Evolutionary conservation across 495 filamentous ascomycete genomes (phyloP).

Genomic region (Filosporella fistucella): DNA sequence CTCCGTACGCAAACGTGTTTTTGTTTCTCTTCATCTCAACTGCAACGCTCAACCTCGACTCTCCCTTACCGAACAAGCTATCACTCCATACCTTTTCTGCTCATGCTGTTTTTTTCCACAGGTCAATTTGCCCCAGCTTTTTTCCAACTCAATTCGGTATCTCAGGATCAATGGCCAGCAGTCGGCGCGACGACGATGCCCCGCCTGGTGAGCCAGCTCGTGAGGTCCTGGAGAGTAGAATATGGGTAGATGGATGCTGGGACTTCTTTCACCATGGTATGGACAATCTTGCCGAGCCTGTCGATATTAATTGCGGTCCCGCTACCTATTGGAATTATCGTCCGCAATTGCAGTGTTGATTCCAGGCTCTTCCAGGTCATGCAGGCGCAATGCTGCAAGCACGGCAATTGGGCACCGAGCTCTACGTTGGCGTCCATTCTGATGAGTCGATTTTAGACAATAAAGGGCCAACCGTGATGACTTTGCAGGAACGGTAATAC

Average conservation of each 20-base stretch:
- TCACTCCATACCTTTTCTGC: no score
- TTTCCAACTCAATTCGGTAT: no score
- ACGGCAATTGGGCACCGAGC: constrained; percentile 74
- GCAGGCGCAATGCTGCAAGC: constrained; percentile 96
- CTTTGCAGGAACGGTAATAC: constrained; percentile 72
- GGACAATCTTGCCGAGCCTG: constrained; percentile 18
- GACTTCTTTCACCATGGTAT: constrained; percentile 96
- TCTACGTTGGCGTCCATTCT: constrained; percentile 88
- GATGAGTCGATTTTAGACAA: constrained; percentile 93
- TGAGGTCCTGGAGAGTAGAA: constrained; percentile 60
- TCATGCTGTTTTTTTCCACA: no score
- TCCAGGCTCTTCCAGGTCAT: constrained; percentile 56
- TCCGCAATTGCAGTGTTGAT: neutral
- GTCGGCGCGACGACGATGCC: neutral
- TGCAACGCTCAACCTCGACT: no score
- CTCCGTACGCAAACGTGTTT: no score
- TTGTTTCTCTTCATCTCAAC: no score
- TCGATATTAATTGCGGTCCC: no score
- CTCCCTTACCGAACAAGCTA: no score
- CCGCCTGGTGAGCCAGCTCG: constrained; percentile 21
- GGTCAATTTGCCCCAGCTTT: no score
- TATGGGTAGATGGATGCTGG: constrained; percentile 99
- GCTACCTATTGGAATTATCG: no score
- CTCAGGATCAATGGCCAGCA: no score
- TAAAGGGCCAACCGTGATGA: constrained; percentile 98